These are phyloP conservation scores for Cylindrodendrum hubeiense DNA, from an alignment of 2,329 filamentous ascomycete genomes.

Conservation along the genomic window DNA sequence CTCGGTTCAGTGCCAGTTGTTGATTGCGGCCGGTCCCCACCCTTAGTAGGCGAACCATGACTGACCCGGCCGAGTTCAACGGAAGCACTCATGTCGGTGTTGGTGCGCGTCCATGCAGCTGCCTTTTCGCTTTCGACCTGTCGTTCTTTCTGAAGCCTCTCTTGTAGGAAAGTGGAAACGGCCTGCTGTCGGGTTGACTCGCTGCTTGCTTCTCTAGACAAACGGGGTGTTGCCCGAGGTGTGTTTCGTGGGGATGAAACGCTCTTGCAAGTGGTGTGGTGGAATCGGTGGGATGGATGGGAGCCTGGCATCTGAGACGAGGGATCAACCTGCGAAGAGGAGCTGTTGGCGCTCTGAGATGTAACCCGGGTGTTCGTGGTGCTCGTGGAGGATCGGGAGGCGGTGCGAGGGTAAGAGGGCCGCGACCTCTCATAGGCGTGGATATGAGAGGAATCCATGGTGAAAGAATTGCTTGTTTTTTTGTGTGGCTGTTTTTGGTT, in stretches of 20 bases:
- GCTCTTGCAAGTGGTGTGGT: slow-evolving; percentile 54
- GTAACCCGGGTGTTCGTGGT: slow-evolving; percentile 56
- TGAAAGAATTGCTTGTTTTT: slow-evolving; percentile 13
- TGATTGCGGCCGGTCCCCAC: slow-evolving; percentile 56
- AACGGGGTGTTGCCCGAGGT: slow-evolving; percentile 55
- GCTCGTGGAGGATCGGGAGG: slow-evolving; percentile 61
- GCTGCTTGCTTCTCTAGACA: slow-evolving; percentile 57
- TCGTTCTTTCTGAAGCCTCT: slow-evolving; percentile 65
- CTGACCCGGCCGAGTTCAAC: slow-evolving; percentile 52
- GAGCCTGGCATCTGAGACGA: slow-evolving; percentile 51
- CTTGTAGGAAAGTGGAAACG: slow-evolving; percentile 66
- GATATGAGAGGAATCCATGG: slow-evolving; percentile 47
- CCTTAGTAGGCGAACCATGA: slow-evolving; percentile 56
- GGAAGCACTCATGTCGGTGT: slow-evolving; percentile 54
- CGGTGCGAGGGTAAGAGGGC: slow-evolving; percentile 54
- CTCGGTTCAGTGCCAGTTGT: slow-evolving; percentile 54
- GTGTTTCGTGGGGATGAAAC: slow-evolving; percentile 50
- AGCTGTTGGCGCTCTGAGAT: slow-evolving; percentile 57
- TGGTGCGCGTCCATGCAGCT: slow-evolving; percentile 48
- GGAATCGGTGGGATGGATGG: slow-evolving; percentile 54
- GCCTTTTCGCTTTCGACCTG: slow-evolving; percentile 61
- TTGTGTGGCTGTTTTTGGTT: slow-evolving; percentile 3
- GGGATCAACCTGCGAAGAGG: slow-evolving; percentile 54
- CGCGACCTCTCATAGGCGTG: slow-evolving; percentile 45
- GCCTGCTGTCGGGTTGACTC: slow-evolving; percentile 56